Conservation (phyloP, 1,284 basidiomycete species). For the Xerocomus cyaneibrunnescens region DNA sequence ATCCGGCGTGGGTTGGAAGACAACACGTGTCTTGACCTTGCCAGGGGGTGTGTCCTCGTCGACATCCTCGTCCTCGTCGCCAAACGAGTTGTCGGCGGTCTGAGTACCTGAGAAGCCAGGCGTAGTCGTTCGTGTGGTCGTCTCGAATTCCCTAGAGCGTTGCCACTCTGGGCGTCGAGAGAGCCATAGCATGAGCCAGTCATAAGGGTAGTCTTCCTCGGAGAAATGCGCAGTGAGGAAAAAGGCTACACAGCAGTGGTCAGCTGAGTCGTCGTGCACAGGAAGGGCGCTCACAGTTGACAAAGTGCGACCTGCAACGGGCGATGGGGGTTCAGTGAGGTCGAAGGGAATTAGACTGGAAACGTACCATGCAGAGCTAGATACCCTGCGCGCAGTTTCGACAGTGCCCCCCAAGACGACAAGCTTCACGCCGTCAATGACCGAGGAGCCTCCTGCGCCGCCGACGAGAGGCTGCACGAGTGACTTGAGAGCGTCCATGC, state of each 20-base stretch:
- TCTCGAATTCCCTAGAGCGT: slow-evolving; percentile 80
- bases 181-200: slow-evolving; percentile 83
- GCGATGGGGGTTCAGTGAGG: slow-evolving; percentile 11
- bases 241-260: slow-evolving; percentile 53
- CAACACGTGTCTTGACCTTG: slow-evolving; percentile 71
- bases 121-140: slow-evolving; percentile 65
- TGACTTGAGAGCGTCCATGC: slow-evolving; percentile 78
- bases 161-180: slow-evolving; percentile 80
- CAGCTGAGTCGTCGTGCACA: slow-evolving; percentile 6
- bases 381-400: slow-evolving; percentile 76
- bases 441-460: slow-evolving; percentile 67
- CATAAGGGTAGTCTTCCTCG: slow-evolving; percentile 81
- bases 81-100: slow-evolving; percentile 56
- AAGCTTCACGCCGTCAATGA: slow-evolving; percentile 83
- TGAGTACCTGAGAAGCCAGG: slow-evolving; percentile 49
- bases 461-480: slow-evolving; percentile 78
- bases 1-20: slow-evolving; percentile 81
- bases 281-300: slow-evolving; percentile 62
- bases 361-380: slow-evolving; percentile 72
- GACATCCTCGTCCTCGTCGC: slow-evolving; percentile 57
- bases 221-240: slow-evolving; percentile 84
- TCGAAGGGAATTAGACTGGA: background rate
- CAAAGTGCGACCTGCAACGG: slow-evolving; percentile 65
- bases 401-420: slow-evolving; percentile 83
- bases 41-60: slow-evolving; percentile 57